Evolutionary conservation across 2,329 filamentous ascomycete genomes (phyloP), one percentile per base, ranked within the genome.

Genomic region (Hypoxylon sp.): DNA sequence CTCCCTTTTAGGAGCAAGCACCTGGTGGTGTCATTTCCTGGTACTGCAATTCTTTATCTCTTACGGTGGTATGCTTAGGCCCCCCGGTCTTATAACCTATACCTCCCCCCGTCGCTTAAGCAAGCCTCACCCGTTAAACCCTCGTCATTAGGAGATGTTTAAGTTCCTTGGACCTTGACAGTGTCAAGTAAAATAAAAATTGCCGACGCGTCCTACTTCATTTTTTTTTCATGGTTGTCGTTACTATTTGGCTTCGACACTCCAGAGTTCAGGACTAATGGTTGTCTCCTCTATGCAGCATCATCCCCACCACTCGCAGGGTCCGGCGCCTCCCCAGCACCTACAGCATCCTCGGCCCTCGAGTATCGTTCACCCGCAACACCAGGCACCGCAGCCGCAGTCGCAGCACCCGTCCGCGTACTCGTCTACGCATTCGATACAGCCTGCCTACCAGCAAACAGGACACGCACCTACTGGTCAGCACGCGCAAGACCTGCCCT

Each of bases 221-320:
- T 76, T 76, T 73, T 80, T 77, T 80, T 79, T 80, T 75, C 75
- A 79, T 77, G 76, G 76, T 80, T 79, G 75, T 78, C 73, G 72
- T 76, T 76, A 74, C 77, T 78, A 70, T 76, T 77, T 74, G 71
- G 73, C 69, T 74, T 77, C 69, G 73, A 72, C 70, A 71, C 63
- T 71, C 70, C 63, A 71, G 66, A 74, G 71, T 72, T 76, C 48
- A 76, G 78, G 75, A 87, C 86, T 88, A 86, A 88, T 87, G 83
- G 83, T 84, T 82, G 80, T 86, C 81, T 84, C 84, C 82, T 86
- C 83, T 85, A 87, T 88, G 86, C 88, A 93, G 90, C 91, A 92
- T 87, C 91, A 92, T 84, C 87, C 89, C 83, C 90, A 92, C 84
- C 88, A 91, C 80, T 83, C 88, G 80, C 89, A 92, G 85, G 91